Evolutionary conservation across 2,329 filamentous ascomycete genomes (phyloP), one percentile per base, ranked within the genome.

Genomic region (Aureobasidium sp.): DNA sequence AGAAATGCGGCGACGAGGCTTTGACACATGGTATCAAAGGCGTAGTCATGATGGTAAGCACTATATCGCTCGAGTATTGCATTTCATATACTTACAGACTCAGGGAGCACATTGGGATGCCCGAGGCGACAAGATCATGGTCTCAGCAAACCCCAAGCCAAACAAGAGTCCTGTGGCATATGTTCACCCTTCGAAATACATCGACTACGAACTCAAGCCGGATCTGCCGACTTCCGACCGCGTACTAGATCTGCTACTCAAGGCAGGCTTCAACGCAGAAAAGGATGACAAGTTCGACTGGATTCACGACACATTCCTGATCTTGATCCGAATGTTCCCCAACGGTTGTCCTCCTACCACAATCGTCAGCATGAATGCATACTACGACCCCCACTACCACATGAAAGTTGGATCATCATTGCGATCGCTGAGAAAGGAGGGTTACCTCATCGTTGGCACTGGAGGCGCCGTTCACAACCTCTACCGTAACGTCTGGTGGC

Each of bases 291-390:
- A 69, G 0, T 89, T 89, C 65, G 83, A 88, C 68, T 89, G 86
- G 86, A 88, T 89, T 69, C 86, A 89, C 75, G 87, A 89, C 71
- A 87, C 84, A 0, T 89, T 84, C 68, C 79, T 89, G 3, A 82
- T 89, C 62, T 75, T 88, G 9, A 86, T 88, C 69, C 79, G 85
- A 60, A 89, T 89, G 86, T 89, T 89, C 65, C 86, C 86, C 0
- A 65, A 69, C 1, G 77, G 75, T n/a, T 87, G 84, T 67, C 87
- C 87, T 1, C 87, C 86, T 0, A 87, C 86, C 0, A 87, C 84
- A 2, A 77, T 87, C 60, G 73, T 84, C 62, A 79, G 76, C 41
- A 79, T 81, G 74, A 84, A 84, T 64, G 77, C 79, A 0, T 74
- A 79, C 9, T 84, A 80, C 68, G 81, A 84, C 64, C 81, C 82